Evolutionary conservation across 805 yeast genomes (phyloP).

Genomic region (Ogataea nitratoaversa): DNA sequence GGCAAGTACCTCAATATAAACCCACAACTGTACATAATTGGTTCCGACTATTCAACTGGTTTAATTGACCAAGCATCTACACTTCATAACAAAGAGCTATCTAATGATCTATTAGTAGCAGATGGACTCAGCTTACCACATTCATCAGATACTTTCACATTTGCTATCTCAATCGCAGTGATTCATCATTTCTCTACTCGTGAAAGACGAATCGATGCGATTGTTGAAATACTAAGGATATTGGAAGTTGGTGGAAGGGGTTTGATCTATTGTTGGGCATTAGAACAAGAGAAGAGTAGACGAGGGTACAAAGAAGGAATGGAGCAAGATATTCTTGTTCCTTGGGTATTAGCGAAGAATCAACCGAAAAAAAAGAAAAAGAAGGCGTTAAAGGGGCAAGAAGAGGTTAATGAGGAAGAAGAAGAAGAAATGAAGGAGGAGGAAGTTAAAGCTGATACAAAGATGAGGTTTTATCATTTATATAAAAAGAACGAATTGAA

Average conservation of each 20-base stretch:
- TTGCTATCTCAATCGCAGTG: constrained; percentile 93
- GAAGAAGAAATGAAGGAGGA: constrained; percentile 16
- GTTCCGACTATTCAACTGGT: constrained; percentile 71
- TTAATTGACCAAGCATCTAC: constrained; percentile 59
- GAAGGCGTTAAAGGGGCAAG: constrained; percentile 9
- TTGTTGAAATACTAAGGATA: constrained; percentile 55
- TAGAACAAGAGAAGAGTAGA: constrained; percentile 83
- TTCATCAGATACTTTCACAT: constrained; percentile 47
- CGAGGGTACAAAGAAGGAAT: constrained; percentile 89
- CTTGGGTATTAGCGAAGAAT: constrained; percentile 78
- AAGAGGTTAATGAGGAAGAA: constrained; percentile 15
- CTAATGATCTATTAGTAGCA: constrained; percentile 62
- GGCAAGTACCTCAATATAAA: constrained; percentile 85
- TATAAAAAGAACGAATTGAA: constrained; percentile 81
- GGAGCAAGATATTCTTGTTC: constrained; percentile 91
- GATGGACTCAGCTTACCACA: constrained; percentile 75
- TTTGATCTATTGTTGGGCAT: constrained; percentile 92
- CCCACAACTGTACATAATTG: constrained; percentile 62
- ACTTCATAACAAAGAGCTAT: constrained; percentile 22
- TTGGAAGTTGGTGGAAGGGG: constrained; percentile 61
- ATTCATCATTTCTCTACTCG: constrained; percentile 91
- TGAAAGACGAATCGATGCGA: constrained; percentile 74
- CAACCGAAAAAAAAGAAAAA: constrained; percentile 33
- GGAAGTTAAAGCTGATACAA: constrained; percentile 39
- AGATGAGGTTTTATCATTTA: constrained; percentile 83